phyloP scores from a whole-genome alignment of 140 eudicot species.

The Cichorium intybus region DNA sequence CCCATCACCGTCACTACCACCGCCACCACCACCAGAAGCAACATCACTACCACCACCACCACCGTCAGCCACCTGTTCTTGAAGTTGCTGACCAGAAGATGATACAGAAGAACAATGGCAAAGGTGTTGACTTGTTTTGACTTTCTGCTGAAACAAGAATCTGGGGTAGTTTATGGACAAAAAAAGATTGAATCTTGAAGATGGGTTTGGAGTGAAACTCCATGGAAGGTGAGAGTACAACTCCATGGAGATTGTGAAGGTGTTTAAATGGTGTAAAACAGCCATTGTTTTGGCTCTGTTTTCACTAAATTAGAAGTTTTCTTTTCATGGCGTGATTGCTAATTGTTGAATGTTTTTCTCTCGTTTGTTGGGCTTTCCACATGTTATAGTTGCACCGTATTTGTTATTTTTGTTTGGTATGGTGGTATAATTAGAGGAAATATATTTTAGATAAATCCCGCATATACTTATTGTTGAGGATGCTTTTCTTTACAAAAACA shows the following conservation, averaged over 20 bases:
- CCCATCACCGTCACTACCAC: constrained; percentile 13
- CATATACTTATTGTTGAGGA: background rate
- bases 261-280: constrained; percentile 13
- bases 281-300: constrained; percentile 19
- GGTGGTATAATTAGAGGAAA: too few relatives aligned
- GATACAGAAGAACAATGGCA: constrained; percentile 25
- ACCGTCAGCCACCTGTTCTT: constrained; percentile 19
- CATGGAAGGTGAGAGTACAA: constrained; percentile 7
- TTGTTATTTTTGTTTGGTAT: background rate
- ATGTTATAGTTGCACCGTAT: constrained; percentile 10
- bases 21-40: constrained; percentile 2
- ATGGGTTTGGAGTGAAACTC: constrained; percentile 17
- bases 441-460: too few relatives aligned
- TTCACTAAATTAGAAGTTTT: constrained; percentile 13
- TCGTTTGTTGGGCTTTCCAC: background rate
- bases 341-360: background rate
- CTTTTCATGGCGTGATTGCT: constrained; percentile 3
- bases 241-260: constrained; percentile 30
- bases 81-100: constrained; percentile 28
- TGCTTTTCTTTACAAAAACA: background rate
- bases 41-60: constrained; percentile 17
- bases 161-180: constrained; percentile 20
- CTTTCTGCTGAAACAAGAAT: constrained; percentile 7
- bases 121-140: constrained; percentile 33
- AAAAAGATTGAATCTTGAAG: constrained; percentile 25